phyloP scores from a whole-genome alignment of 768 basidiomycete genomes.

The Rhodotorula graminis region DNA sequence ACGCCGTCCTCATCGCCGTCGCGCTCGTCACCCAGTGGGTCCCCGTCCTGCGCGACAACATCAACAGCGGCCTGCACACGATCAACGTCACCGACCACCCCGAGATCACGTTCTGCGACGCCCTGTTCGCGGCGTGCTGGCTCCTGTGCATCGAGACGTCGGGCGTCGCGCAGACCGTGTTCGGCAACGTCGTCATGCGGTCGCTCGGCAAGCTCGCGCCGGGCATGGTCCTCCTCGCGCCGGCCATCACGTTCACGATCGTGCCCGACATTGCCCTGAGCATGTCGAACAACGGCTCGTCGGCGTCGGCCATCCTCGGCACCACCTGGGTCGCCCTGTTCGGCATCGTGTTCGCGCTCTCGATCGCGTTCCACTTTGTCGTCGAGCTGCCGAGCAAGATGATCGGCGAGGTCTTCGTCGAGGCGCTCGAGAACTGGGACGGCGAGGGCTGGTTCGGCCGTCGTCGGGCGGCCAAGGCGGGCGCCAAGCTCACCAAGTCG shows the following conservation, averaged over 20 bases:
- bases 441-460: slow-evolving; percentile 18
- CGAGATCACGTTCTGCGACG: slow-evolving; percentile 43
- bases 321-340: slow-evolving; percentile 43
- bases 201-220: slow-evolving; percentile 43
- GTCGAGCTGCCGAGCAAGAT: slow-evolving; percentile 45
- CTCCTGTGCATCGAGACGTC: slow-evolving; percentile 43
- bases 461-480: neutral
- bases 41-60: slow-evolving; percentile 42
- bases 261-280: slow-evolving; percentile 42
- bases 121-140: slow-evolving; percentile 42
- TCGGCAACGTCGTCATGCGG: slow-evolving; percentile 45
- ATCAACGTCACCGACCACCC: slow-evolving; percentile 43
- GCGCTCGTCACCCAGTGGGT: slow-evolving; percentile 43
- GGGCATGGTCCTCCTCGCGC: slow-evolving; percentile 43
- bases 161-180: slow-evolving; percentile 39
- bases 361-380: slow-evolving; percentile 44
- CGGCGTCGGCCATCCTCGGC: slow-evolving; percentile 40
- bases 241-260: slow-evolving; percentile 43
- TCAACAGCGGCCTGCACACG: slow-evolving; percentile 40
- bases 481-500: neutral
- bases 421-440: slow-evolving; percentile 40
- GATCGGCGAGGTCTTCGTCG: slow-evolving; percentile 42
- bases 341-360: slow-evolving; percentile 37
- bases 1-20: slow-evolving; percentile 40
- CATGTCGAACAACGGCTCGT: slow-evolving; percentile 37